Evolutionary conservation across 2,329 filamentous ascomycete genomes (phyloP).

Genomic region (Seiridium unicorne): DNA sequence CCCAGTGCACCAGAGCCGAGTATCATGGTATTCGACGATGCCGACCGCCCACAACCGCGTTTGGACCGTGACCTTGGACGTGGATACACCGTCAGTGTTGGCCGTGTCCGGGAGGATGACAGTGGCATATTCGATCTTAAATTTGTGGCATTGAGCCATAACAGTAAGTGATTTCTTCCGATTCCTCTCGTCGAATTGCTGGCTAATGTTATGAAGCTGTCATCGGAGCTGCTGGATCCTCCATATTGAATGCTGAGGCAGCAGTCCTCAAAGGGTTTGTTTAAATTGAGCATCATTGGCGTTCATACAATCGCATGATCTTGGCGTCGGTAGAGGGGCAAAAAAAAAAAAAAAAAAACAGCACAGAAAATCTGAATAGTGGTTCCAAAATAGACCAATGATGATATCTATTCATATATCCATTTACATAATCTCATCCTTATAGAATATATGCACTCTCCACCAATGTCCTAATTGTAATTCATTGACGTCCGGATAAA

Average conservation of each 20-base stretch:
- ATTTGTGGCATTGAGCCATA: constrained; percentile 89
- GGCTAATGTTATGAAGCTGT: constrained; percentile 53
- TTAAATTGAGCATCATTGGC: constrained; percentile 33
- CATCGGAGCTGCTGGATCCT: constrained; percentile 93
- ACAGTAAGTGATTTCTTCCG: constrained; percentile 42
- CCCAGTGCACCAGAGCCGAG: constrained; percentile 79
- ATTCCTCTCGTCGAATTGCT: neutral
- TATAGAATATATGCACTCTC: too few species aligned
- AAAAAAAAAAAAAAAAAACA: neutral
- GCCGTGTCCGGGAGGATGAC: constrained; percentile 80
- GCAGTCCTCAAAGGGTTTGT: constrained; percentile 86
- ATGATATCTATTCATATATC: too few species aligned
- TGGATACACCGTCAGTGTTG: constrained; percentile 90
- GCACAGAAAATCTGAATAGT: neutral
- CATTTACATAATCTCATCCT: too few species aligned
- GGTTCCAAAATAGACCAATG: too few species aligned
- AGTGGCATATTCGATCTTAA: constrained; percentile 91
- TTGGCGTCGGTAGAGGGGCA: neutral
- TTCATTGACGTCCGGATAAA: too few species aligned
- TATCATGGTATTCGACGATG: constrained; percentile 86
- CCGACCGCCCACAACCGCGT: constrained; percentile 86
- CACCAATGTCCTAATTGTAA: too few species aligned
- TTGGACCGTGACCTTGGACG: constrained; percentile 81
- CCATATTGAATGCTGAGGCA: constrained; percentile 91
- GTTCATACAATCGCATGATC: neutral